Base-by-base conservation (phyloP, 192 early-diverging fungal species). In the Linnemannia schmuckeri region DNA sequence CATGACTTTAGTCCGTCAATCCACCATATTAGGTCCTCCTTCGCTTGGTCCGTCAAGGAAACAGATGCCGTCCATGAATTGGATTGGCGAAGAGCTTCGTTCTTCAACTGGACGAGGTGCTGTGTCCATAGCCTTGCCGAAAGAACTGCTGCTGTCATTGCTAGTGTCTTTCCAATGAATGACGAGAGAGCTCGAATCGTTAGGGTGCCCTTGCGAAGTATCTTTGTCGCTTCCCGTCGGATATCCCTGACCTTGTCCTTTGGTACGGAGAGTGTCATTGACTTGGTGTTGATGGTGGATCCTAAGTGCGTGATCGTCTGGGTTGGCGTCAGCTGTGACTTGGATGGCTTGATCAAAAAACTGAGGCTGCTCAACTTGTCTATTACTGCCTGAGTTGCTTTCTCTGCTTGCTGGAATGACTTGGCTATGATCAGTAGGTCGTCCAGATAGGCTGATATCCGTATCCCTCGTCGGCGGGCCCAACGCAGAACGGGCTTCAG, bases 371-470 rank as follows among this genome's bases (percentile, higher is more conserved):
- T 38, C 20, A 89, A 35, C 37, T 79, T 74, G 38, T 69, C 38
- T 15, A 70, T 18, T 1, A 83, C 49, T 22, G 42, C 1, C 6
- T 37, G 33, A 12, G 82, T 83, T 15, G 47, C 38, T 20, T 37
- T 3, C 15, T 2, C 0, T 3, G 76, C 46, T 40, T 69, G 72
- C 12, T 70, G 17, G 46, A 38, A 27, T 0, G 70, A 55, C 20
- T 30, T 35, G 12, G 77, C 77, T 0, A 70, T 40, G 1, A 82
- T 82, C 27, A 88, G 24, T 0, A 88, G 70, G 55, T 88, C 81
- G 81, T 88, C 87, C 12, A 88, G 74, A 47, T 88, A 88, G 2
- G 81, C 81, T 1, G 75, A 40, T 10, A 88, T 74, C 17, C 87
- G 37, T 22, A 83, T 88, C 1, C 87, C 87, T 4, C 63, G 18